Evolutionary conservation across 2,329 filamentous ascomycete species (phyloP), one percentile per base, ranked within the genome.

Genomic region (Aspergillus vadensis): DNA sequence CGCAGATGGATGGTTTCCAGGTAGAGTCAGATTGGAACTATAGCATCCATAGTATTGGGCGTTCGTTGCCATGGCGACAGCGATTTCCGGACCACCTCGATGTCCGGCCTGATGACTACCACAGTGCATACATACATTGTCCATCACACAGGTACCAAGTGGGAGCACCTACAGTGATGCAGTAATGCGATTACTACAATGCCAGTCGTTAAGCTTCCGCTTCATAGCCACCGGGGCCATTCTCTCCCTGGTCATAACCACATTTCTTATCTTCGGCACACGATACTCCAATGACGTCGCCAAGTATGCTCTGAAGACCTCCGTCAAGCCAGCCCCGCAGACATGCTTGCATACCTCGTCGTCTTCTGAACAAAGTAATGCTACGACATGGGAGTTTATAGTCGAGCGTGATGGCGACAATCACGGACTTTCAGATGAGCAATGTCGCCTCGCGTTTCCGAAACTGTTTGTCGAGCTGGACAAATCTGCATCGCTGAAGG

Each of bases 391-490:
- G 76, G 65, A 72, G n/a, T 78, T 77, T 64, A 17, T 63, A 1
- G 63, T 68, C 5, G 59, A 65, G 50, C 71, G 72, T 12, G 75
- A 79, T 66, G 76, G 64, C 12, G 64, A 75, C 59, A 72, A 77
- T 50, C 72, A 77, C 54, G 76, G 74, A 2, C 62, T 79, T 23
- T 74, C 69, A 15, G 67, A 72, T 19, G 68, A 67, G 36, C 75
- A 77, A 55, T 79, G 77, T 49, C 69, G 65, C n/a, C 57, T 59
- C n/a, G 76, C 76, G n/a, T 79, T 79, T 44, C 77, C 77, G 2
- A 77, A 75, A 54, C 60, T 79, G 17, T 79, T 76, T 47, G 58
- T 62, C 5, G 77, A 79, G 58, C 64, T 77, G 21, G 72, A 78
- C 21, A 74, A 74, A 54, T 69, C 73, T 12, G 72, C 68, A 8